Evolutionary conservation across 2,329 filamentous ascomycete species (phyloP).

Genomic region (Penicillium verrucosum): DNA sequence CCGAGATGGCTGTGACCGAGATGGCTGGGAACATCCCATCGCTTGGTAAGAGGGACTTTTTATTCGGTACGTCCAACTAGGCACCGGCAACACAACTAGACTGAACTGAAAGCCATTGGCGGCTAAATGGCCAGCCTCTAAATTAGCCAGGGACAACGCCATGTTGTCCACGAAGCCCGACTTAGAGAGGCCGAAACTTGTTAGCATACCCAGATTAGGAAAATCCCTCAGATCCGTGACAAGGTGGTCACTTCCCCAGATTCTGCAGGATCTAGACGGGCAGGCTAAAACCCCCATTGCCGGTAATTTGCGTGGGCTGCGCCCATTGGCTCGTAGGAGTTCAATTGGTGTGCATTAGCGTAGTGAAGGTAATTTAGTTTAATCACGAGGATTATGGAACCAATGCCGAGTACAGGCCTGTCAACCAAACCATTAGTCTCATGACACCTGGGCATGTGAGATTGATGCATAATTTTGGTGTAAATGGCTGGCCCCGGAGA

Average conservation of each 20-base stretch:
- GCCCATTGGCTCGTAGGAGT: not conserved
- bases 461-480: not conserved
- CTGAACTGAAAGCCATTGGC: not conserved
- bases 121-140: not conserved
- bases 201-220: not conserved
- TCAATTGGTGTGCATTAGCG: constrained; percentile 1
- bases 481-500: not conserved
- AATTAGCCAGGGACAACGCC: not conserved
- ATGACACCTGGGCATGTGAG: not conserved
- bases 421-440: not conserved
- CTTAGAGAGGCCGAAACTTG: not conserved
- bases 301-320: not conserved
- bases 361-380: not conserved
- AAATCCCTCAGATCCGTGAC: constrained; percentile 1
- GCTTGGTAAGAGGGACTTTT: too few species aligned
- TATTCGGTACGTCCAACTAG: not conserved
- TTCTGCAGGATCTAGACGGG: not conserved
- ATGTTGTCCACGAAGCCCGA: not conserved
- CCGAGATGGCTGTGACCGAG: not conserved
- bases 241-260: not conserved
- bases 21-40: not conserved
- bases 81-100: not conserved
- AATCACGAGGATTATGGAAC: not conserved
- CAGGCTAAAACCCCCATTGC: not conserved
- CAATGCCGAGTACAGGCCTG: not conserved